These are phyloP conservation scores for Mycena rebaudengoi DNA, from an alignment of 768 basidiomycete species.

Conservation along the genomic window DNA sequence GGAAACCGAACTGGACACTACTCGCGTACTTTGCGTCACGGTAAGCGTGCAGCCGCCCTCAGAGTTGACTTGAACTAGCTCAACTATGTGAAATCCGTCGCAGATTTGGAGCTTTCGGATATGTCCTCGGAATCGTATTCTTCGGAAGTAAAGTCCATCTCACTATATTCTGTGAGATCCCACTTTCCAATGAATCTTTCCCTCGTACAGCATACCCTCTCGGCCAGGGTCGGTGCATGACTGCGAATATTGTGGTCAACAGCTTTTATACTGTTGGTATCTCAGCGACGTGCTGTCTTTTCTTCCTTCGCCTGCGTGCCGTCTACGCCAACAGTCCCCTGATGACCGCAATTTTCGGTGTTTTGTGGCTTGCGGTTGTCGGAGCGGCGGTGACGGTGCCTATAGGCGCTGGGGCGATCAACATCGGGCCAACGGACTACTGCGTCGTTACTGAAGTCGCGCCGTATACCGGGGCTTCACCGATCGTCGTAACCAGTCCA, in stretches of 20 bases:
- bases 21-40: constrained; percentile 30
- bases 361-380: constrained; percentile 42
- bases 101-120: constrained; percentile 22
- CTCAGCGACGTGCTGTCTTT: constrained; percentile 33
- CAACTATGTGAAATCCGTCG: too few relatives aligned
- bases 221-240: neutral
- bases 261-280: constrained; percentile 31
- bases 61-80: neutral
- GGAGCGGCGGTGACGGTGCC: constrained; percentile 36
- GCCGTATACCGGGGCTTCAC: constrained; percentile 28
- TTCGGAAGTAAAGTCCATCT: constrained; percentile 38
- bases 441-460: constrained; percentile 32
- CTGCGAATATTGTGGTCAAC: constrained; percentile 1
- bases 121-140: constrained; percentile 10
- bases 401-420: constrained; percentile 26
- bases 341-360: constrained; percentile 35
- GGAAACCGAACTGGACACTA: constrained; percentile 23
- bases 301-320: constrained; percentile 38
- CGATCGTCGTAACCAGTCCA: constrained; percentile 31
- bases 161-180: neutral
- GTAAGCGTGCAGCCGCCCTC: neutral
- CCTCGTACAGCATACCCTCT: neutral
- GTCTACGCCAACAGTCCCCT: constrained; percentile 31
- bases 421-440: constrained; percentile 36
- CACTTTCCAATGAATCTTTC: neutral